Base-by-base conservation (phyloP, 2,329 filamentous ascomycete genomes). In the Botrytis cinerea region DNA sequence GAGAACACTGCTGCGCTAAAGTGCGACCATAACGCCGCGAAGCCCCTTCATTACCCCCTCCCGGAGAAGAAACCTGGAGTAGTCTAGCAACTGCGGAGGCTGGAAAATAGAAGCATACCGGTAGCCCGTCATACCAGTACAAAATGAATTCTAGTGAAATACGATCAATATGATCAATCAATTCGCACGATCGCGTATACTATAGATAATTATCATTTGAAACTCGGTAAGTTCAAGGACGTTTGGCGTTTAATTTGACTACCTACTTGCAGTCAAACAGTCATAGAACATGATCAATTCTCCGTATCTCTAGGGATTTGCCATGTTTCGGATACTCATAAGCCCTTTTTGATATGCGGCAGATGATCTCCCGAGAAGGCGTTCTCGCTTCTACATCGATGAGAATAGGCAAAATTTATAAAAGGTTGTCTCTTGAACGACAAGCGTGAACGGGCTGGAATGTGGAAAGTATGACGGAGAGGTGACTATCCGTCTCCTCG, bases 331-430 rank as follows among this genome's bases (percentile, higher is more conserved):
- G 71, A 67, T 51, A 60, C 70, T 48, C 75, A 64, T 40, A 70
- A 75, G 73, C 73, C 63, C 40, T 67, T 75, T 59, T 70, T 69
- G 38, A 67, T 32, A 67, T 73, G 73, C 74, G 75, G 76, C 69
- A 77, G 76, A 66, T 75, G 76, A 78, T 77, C 76, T 76, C 76
- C 75, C 76, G 76, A 71, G 68, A 45, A 73, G 70, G 73, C 61
- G 57, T 61, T 61, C 60, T 71, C 72, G 72, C 72, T 70, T 73
- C 66, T 35, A 70, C 32, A 43, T 73, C 32, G 43, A 71, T 64
- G 60, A 46, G 60, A 63, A 71, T n/a, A 71, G 46, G 45, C 61
- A 62, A 40, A 46, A 22, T 43, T 62, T 48, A 38, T 38, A 45
- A 35, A 25, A 71, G 46, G 40, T 35, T 45, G n/a, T 54, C n/a